A percentile compares a stretch with the other conserved stretches of the same genome.
Evolutionary conservation across 2,329 filamentous ascomycete species (phyloP).

Genomic region (Penicillium griseofulvum): DNA sequence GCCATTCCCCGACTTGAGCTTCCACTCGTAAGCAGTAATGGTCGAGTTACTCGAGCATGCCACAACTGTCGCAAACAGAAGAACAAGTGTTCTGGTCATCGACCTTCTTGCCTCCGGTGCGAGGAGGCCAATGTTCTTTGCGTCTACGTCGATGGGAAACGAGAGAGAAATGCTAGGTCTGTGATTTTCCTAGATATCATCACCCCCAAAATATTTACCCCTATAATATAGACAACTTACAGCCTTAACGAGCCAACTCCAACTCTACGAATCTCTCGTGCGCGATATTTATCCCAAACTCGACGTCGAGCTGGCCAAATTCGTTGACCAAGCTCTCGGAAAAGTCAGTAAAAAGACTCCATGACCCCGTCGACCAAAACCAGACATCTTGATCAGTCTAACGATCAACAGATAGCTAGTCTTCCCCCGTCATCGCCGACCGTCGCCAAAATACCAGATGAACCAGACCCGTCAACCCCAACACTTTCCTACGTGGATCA

Average conservation of each 20-base stretch:
- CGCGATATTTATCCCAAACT: constrained; percentile 35
- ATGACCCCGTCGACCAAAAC: background rate
- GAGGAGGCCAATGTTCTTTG: constrained; percentile 41
- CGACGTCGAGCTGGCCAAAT: constrained; percentile 31
- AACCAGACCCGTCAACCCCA: constrained; percentile 4
- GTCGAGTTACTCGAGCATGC: constrained; percentile 41
- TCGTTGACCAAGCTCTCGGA: constrained; percentile 36
- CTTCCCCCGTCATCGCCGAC: constrained; percentile 1
- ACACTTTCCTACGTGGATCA: constrained; percentile 39
- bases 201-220: constrained; percentile 4
- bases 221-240: constrained; percentile 34
- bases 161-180: constrained; percentile 45
- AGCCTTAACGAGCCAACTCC: constrained; percentile 38
- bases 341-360: constrained; percentile 24
- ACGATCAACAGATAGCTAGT: background rate
- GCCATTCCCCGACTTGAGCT: constrained; percentile 29
- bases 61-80: constrained; percentile 48
- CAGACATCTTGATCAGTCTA: background rate
- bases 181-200: constrained; percentile 8
- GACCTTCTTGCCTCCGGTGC: constrained; percentile 44
- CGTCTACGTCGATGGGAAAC: constrained; percentile 46
- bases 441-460: background rate
- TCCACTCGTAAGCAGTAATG: constrained; percentile 23
- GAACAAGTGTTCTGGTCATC: constrained; percentile 47
- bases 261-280: constrained; percentile 38